phyloP scores from a whole-genome alignment of 352 stramenopile genomes.

The Globisporangium echinulatum region DNA sequence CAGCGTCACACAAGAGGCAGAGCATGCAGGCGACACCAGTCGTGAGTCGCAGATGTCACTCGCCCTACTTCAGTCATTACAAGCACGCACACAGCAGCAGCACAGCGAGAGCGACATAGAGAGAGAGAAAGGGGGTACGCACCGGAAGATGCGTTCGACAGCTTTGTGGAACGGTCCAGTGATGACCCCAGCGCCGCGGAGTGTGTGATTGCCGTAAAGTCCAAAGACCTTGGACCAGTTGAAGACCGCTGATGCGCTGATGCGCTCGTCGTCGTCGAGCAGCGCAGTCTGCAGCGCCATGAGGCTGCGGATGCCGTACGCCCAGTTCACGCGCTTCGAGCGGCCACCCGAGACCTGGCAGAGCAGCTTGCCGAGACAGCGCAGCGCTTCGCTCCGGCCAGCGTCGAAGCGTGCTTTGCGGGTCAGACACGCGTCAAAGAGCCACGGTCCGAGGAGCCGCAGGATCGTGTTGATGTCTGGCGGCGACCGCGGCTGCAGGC shows the following conservation, averaged over 20 bases:
- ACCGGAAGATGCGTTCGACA: constrained; percentile 73
- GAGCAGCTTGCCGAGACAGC: constrained; percentile 69
- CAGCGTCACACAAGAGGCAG: constrained; percentile 4
- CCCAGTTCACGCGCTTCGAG: constrained; percentile 78
- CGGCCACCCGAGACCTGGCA: constrained; percentile 62
- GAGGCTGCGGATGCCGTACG: constrained; percentile 75
- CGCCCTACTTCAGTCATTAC: not conserved
- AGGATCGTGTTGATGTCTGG: constrained; percentile 84
- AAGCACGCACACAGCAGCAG: not conserved
- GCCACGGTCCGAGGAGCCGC: constrained; percentile 69
- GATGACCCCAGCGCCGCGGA: constrained; percentile 72
- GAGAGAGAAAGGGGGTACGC: not conserved
- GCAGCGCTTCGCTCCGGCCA: constrained; percentile 66
- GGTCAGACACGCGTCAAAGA: constrained; percentile 81
- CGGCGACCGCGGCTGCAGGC: constrained; percentile 40
- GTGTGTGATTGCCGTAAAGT: constrained; percentile 75
- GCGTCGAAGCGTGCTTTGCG: constrained; percentile 63
- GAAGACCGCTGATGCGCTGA: constrained; percentile 70
- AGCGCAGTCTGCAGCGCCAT: constrained; percentile 77
- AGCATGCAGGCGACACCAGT: not conserved
- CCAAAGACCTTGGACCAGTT: constrained; percentile 84
- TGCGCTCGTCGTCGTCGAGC: constrained; percentile 76
- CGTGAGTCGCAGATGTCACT: not conserved
- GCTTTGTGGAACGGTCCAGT: constrained; percentile 75
- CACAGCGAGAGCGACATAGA: not conserved